Base-by-base conservation (phyloP, 495 filamentous ascomycete genomes). In the Saxophila tyrrhenica region DNA sequence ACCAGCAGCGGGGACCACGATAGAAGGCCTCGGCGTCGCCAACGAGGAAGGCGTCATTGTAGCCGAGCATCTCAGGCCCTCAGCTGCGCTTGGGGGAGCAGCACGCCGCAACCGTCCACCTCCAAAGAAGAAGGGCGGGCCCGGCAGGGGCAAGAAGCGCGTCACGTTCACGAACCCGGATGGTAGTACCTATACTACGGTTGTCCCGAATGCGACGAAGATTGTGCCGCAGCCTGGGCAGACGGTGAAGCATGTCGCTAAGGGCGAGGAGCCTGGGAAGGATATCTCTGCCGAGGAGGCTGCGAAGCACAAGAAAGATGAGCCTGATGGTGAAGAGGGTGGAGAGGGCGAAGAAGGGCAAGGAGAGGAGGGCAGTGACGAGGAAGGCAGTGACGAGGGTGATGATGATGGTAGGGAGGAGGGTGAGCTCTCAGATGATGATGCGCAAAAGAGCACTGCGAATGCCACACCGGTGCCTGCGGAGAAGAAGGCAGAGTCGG, bases 1-100 rank as follows among this genome's bases (percentile, higher is more conserved):
- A 24, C 73, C 75, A 25, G 75, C 75, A 5, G 75, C 79, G 13
- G 80, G 78, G 24, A 76, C 79, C 10, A 70, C 83, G 38, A 74
- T 82, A 44, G 76, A 84, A 65, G 80, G 81, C 15, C 73, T 83
- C 1, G 75, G 76, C n/a, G 66, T 79, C 48, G 76, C 80, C 45
- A 79, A 82, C 64, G 73, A 72, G 9, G 74, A 83, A 45, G 78
- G 80, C 47, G 74, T 84, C 32, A 75, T 83, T 19, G 77, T 82
- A 55, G 74, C 79, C 23, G 73, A 72, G 41, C 75, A 73, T 25
- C 70, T 66, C 58, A 73, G 59, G 66, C 72, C 67, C 8, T 65
- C 72, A 11, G 65, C 74, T 3, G 71, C 73, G 1, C 29, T 35
- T 13, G 29, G 7, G 5, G 29, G 7, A 35, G 38, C 52, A 2